These are phyloP conservation scores for Niebla homalea DNA, from an alignment of 495 filamentous ascomycete genomes.

Conservation along the genomic window DNA sequence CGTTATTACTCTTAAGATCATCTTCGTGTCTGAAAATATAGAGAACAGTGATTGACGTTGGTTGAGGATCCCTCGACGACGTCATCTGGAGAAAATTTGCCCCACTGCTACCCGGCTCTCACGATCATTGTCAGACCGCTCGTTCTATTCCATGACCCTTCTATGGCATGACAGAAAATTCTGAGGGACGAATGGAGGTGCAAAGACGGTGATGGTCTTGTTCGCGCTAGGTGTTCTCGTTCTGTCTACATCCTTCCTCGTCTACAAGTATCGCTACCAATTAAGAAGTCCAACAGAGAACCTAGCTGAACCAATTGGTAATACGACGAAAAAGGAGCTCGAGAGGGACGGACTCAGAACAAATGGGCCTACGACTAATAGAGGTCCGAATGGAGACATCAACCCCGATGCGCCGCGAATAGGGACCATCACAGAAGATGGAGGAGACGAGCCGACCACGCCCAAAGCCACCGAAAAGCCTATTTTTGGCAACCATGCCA, in stretches of 20 bases:
- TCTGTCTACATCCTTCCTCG: conserved; percentile 1
- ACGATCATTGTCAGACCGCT: background rate
- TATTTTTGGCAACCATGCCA: background rate
- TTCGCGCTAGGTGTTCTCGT: conserved; percentile 5
- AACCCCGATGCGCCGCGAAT: no score
- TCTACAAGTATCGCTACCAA: conserved; percentile 6
- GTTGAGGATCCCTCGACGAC: no score
- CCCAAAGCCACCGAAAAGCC: background rate
- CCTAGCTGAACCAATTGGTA: background rate
- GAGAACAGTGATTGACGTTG: no score
- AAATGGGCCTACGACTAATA: background rate
- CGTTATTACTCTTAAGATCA: no score
- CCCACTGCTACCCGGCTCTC: conserved; percentile 8
- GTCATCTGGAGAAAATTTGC: background rate
- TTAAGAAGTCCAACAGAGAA: background rate
- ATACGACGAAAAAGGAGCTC: background rate
- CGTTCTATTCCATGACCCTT: no score
- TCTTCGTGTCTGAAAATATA: no score
- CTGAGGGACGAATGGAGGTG: no score
- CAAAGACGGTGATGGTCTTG: background rate
- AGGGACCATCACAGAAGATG: no score
- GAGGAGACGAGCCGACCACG: no score
- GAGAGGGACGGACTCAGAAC: background rate
- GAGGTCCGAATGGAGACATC: no score
- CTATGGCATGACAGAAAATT: no score